These are phyloP conservation scores for Fragaria vesca DNA, from an alignment of 306 rosid genomes.

Conservation along the genomic window DNA sequence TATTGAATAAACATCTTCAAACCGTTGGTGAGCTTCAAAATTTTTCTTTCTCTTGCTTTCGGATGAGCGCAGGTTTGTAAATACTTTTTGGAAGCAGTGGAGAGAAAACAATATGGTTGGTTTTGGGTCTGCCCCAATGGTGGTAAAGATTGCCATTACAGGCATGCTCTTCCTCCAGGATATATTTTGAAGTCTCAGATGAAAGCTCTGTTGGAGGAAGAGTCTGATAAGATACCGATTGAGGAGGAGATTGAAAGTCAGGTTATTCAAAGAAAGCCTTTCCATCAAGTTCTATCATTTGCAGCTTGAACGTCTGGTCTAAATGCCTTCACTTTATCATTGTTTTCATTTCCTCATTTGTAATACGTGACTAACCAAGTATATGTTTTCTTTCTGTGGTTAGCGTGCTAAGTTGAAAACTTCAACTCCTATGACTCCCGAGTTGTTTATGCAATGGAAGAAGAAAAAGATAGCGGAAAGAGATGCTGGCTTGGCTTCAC, in stretches of 20 bases:
- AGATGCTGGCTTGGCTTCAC: constrained; percentile 79
- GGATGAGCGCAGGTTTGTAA: constrained; percentile 37
- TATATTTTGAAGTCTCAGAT: constrained; percentile 89
- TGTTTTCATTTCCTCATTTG: background rate
- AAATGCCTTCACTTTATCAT: background rate
- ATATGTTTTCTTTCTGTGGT: background rate
- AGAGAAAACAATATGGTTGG: constrained; percentile 96
- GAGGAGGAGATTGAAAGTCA: constrained; percentile 93
- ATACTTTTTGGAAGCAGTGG: constrained; percentile 70
- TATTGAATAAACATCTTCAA: background rate
- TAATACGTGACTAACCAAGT: background rate
- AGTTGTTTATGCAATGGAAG: constrained; percentile 79
- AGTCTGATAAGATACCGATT: constrained; percentile 58
- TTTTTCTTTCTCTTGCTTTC: background rate
- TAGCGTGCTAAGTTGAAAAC: constrained; percentile 73
- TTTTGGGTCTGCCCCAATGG: constrained; percentile 93
- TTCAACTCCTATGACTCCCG: constrained; percentile 80
- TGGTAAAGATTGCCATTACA: constrained; percentile 83
- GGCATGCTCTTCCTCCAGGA: constrained; percentile 98
- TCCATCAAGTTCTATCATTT: background rate
- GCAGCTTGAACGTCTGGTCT: background rate
- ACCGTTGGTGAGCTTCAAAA: background rate
- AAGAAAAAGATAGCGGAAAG: constrained; percentile 81
- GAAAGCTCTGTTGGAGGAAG: constrained; percentile 91
- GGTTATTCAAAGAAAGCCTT: constrained; percentile 35